These are phyloP conservation scores for Dioscorea alata DNA, from an alignment of 106 monocot genomes.

Conservation along the genomic window DNA sequence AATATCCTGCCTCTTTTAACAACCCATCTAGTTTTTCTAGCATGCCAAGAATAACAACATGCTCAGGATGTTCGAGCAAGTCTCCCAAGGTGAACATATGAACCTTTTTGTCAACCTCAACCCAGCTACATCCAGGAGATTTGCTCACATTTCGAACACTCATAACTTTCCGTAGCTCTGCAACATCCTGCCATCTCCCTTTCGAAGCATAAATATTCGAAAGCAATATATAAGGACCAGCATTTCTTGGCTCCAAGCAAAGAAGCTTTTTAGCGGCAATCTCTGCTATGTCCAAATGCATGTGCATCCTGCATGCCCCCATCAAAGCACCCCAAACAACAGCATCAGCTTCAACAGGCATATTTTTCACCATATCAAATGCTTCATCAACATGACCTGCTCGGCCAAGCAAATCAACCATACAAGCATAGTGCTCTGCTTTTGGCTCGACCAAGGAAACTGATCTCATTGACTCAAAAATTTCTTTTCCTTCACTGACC, in stretches of 20 bases:
- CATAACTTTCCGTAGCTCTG: constrained; percentile 48
- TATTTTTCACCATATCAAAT: constrained; percentile 47
- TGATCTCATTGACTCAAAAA: constrained; percentile 53
- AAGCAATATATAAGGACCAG: constrained; percentile 68
- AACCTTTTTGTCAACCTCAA: constrained; percentile 56
- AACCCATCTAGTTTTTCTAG: constrained; percentile 37
- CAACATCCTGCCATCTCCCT: constrained; percentile 65
- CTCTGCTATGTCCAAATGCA: constrained; percentile 55
- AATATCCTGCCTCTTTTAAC: constrained; percentile 60
- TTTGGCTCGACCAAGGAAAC: constrained; percentile 29
- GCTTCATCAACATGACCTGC: constrained; percentile 64
- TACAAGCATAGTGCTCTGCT: constrained; percentile 68
- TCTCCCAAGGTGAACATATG: constrained; percentile 70
- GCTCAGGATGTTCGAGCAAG: constrained; percentile 39
- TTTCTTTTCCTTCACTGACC: constrained; percentile 48
- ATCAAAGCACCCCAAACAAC: constrained; percentile 77
- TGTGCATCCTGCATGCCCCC: constrained; percentile 66
- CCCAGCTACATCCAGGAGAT: constrained; percentile 76
- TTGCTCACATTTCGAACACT: constrained; percentile 50
- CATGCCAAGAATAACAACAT: constrained; percentile 30
- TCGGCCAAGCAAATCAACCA: constrained; percentile 79
- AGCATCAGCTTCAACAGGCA: constrained; percentile 71
- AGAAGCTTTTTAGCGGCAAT: constrained; percentile 52
- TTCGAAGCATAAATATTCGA: constrained; percentile 70
- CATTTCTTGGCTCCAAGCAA: constrained; percentile 52